Evolutionary conservation across 352 stramenopile species (phyloP).

Genomic region (Stephanocyclus meneghinianus): DNA sequence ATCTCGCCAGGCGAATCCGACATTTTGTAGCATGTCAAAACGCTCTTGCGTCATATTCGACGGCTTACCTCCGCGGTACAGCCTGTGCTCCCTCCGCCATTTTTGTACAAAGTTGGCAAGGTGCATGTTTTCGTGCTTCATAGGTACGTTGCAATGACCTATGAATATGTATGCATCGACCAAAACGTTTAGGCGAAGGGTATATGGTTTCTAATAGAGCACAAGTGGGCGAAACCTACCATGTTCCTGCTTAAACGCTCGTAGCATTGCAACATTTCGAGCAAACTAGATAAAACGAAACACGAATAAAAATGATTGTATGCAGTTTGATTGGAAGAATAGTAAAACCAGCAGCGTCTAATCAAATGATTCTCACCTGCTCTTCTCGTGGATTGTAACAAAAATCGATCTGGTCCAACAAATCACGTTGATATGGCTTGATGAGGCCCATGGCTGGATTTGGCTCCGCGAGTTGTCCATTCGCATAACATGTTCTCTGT

Average conservation of each 20-base stretch:
- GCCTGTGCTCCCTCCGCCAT: constrained; percentile 20
- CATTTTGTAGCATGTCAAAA: constrained; percentile 12
- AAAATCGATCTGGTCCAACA: constrained; percentile 18
- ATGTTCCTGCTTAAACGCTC: background rate
- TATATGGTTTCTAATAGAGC: background rate
- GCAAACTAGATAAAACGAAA: background rate
- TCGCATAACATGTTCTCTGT: constrained; percentile 22
- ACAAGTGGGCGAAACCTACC: background rate
- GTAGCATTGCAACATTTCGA: constrained; percentile 18
- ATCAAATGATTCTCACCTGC: background rate
- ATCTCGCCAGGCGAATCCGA: constrained; percentile 19
- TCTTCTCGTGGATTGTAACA: constrained; percentile 25
- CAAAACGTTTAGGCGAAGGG: background rate
- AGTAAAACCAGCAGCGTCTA: no score
- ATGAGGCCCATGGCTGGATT: constrained; percentile 12
- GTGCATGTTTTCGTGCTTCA: constrained; percentile 22
- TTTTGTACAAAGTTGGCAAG: constrained; percentile 34
- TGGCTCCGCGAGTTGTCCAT: constrained; percentile 12
- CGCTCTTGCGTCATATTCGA: constrained; percentile 25
- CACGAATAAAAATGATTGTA: no score
- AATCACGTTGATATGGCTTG: constrained; percentile 20
- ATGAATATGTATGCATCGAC: background rate
- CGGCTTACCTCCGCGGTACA: constrained; percentile 27
- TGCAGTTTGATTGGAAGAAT: no score
- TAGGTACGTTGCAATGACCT: background rate